phyloP scores from a whole-genome alignment of 1,139 yeast species.

The Geotrichum macrosporum region DNA sequence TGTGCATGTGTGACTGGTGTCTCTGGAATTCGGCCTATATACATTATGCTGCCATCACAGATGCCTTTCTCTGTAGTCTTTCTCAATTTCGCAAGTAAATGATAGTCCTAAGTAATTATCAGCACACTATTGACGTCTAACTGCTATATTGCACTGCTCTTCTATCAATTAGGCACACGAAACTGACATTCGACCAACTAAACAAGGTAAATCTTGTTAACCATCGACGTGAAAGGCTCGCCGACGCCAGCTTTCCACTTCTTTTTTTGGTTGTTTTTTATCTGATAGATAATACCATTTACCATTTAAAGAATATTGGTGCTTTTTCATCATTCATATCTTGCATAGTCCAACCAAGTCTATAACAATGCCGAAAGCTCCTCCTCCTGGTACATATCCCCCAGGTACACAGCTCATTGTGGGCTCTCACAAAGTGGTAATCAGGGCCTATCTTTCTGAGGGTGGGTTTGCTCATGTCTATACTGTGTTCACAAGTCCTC shows the following conservation, averaged over 20 bases:
- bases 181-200: conserved; percentile 3
- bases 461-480: conserved; percentile 84
- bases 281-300: no score
- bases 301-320: no score
- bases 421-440: conserved; percentile 58
- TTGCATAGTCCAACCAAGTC: background rate
- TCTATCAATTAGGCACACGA: background rate
- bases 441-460: conserved; percentile 58
- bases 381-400: conserved; percentile 49
- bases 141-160: no score
- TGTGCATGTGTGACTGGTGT: no score
- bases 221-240: no score
- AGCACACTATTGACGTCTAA: background rate
- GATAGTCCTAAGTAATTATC: background rate
- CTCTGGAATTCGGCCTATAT: no score
- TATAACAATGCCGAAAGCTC: conserved; percentile 23
- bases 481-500: conserved; percentile 43
- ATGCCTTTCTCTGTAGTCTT: no score
- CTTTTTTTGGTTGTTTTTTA: no score
- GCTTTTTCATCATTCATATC: conserved; percentile 3
- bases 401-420: conserved; percentile 65
- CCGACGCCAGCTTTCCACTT: no score
- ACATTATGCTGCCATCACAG: no score
- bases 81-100: background rate
- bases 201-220: background rate